These are phyloP conservation scores for Albatrellus ellisii DNA, from an alignment of 768 basidiomycete genomes.

Conservation along the genomic window DNA sequence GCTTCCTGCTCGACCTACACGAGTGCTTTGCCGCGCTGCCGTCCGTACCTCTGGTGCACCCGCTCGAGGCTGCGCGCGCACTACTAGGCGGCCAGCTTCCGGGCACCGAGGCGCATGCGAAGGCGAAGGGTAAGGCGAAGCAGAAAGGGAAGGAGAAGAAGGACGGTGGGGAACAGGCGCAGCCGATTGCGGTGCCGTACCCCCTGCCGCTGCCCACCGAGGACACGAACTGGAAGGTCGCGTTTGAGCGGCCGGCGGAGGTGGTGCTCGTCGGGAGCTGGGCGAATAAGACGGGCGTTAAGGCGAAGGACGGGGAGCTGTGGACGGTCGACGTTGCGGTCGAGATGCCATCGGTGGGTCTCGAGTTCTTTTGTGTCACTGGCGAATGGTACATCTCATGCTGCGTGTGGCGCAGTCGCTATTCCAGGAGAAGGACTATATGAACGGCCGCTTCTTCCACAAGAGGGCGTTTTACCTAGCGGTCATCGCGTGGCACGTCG, in stretches of 20 bases:
- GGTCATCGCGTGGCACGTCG: constrained; percentile 52
- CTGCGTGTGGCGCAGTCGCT: constrained; percentile 37
- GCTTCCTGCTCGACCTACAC: constrained; percentile 57
- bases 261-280: constrained; percentile 78
- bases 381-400: not conserved
- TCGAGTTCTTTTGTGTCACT: not conserved
- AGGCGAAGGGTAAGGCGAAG: not conserved
- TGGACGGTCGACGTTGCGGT: constrained; percentile 74
- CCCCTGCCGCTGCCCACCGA: constrained; percentile 56
- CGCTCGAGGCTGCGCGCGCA: constrained; percentile 46
- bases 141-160: constrained; percentile 3
- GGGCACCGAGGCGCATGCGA: constrained; percentile 16
- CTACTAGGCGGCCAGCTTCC: too few species aligned
- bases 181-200: constrained; percentile 47
- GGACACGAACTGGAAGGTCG: constrained; percentile 82
- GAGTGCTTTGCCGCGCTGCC: constrained; percentile 47
- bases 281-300: constrained; percentile 66
- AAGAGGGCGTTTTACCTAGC: constrained; percentile 88
- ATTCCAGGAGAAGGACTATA: constrained; percentile 95
- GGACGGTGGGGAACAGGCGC: constrained; percentile 1
- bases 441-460: constrained; percentile 82
- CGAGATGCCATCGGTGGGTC: constrained; percentile 69
- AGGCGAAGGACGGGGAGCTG: constrained; percentile 46
- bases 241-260: constrained; percentile 66
- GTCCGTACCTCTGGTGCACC: constrained; percentile 43